A percentile compares a stretch with the other conserved stretches of the same genome.
Conservation (phyloP, 1,284 basidiomycete species). For the Boletus sp. region DNA sequence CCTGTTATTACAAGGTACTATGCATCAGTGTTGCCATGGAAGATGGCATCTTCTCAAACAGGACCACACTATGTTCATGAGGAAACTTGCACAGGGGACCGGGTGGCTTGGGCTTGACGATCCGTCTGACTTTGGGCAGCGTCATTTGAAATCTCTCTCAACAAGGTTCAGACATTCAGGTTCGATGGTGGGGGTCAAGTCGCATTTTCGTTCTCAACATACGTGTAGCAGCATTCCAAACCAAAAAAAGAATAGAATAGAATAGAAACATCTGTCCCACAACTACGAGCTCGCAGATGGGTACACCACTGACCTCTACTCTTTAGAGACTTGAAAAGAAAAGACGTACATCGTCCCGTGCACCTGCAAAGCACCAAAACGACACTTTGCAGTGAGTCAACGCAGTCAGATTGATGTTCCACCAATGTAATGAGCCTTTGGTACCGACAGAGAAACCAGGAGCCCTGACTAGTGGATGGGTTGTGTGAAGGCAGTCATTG, state of each 20-base stretch:
- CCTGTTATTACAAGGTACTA: slow-evolving; percentile 13
- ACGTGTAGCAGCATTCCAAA: slow-evolving; percentile 23
- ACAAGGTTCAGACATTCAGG: not conserved
- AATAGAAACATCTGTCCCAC: slow-evolving; percentile 53
- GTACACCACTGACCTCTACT: slow-evolving; percentile 52
- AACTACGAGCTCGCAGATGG: slow-evolving; percentile 54
- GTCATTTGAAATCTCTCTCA: slow-evolving; percentile 14
- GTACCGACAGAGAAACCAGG: slow-evolving; percentile 38
- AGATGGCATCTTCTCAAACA: too few species aligned
- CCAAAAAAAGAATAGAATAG: too few species aligned
- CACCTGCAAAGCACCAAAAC: slow-evolving; percentile 52
- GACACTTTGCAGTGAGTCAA: slow-evolving; percentile 45
- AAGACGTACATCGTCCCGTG: slow-evolving; percentile 41
- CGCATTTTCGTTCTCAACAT: not conserved
- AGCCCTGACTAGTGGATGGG: slow-evolving; percentile 62
- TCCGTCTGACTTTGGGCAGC: slow-evolving; percentile 20
- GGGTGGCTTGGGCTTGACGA: slow-evolving; percentile 30
- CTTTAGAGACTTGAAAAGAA: slow-evolving; percentile 48
- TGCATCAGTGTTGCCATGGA: not conserved
- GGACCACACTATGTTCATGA: slow-evolving; percentile 27
- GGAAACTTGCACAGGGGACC: slow-evolving; percentile 36
- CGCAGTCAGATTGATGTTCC: slow-evolving; percentile 47
- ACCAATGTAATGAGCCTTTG: slow-evolving; percentile 61
- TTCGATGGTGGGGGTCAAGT: not conserved
- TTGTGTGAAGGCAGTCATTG: not conserved